A percentile compares a stretch with the other conserved stretches of the same genome.
phyloP scores from a whole-genome alignment of 2,329 filamentous ascomycete genomes.

The Purpureocillium lavendulum region DNA sequence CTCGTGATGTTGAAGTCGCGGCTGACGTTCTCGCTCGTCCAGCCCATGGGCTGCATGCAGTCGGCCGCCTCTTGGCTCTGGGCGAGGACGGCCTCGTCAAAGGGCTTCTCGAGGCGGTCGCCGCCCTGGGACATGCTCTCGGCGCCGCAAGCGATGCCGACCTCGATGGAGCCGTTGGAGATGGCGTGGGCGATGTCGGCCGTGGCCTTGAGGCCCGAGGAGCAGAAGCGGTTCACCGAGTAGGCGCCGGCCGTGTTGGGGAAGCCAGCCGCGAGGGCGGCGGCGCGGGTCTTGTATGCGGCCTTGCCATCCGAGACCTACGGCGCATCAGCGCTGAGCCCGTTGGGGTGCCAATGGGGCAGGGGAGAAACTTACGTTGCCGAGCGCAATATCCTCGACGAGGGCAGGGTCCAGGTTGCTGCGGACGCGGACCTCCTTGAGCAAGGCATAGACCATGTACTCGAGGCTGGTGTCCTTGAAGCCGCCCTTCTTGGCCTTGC shows the following conservation, averaged over 20 bases:
- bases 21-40: constrained; percentile 94
- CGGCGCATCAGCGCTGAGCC: not conserved
- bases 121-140: constrained; percentile 78
- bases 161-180: constrained; percentile 66
- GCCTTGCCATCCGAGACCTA: constrained; percentile 79
- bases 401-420: constrained; percentile 71
- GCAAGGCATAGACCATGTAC: constrained; percentile 72
- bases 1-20: constrained; percentile 80
- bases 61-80: constrained; percentile 70
- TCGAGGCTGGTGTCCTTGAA: constrained; percentile 93
- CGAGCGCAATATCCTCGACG: constrained; percentile 84
- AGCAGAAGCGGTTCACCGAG: constrained; percentile 93
- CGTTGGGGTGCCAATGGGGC: not conserved
- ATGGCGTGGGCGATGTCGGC: constrained; percentile 94
- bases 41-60: constrained; percentile 94
- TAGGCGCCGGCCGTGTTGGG: constrained; percentile 80
- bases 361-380: constrained; percentile 55
- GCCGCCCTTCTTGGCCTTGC: constrained; percentile 83
- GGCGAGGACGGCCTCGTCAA: constrained; percentile 66
- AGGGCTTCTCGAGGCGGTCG: constrained; percentile 61
- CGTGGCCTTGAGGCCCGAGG: constrained; percentile 87
- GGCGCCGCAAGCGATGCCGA: constrained; percentile 81
- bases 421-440: constrained; percentile 67
- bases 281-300: constrained; percentile 84
- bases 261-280: constrained; percentile 83